These are phyloP conservation scores for Pseudogymnoascus sp. DNA, from an alignment of 2,329 filamentous ascomycete genomes.

Conservation along the genomic window DNA sequence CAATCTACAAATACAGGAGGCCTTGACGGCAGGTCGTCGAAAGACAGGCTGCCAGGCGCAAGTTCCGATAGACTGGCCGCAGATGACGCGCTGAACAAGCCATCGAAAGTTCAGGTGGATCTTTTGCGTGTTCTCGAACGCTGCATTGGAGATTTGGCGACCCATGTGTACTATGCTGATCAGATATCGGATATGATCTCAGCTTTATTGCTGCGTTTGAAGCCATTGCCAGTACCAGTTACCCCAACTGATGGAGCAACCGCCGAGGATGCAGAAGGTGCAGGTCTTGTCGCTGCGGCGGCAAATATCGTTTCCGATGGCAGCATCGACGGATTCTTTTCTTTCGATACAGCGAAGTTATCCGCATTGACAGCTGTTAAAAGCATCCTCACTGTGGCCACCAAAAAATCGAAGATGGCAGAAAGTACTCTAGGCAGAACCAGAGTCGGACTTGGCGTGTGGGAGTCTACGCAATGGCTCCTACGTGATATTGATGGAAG, in stretches of 20 bases:
- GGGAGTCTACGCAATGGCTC: constrained; percentile 96
- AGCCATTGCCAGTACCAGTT: constrained; percentile 46
- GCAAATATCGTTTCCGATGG: constrained; percentile 43
- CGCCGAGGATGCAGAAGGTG: constrained; percentile 35
- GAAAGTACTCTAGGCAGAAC: constrained; percentile 62
- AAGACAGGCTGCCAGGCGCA: constrained; percentile 18
- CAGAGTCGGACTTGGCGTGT: constrained; percentile 69
- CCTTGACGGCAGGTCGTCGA: constrained; percentile 12
- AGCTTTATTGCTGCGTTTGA: constrained; percentile 69
- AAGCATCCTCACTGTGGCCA: constrained; percentile 73
- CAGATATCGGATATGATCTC: constrained; percentile 93
- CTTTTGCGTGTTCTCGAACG: constrained; percentile 64
- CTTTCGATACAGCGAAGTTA: constrained; percentile 51
- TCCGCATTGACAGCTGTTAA: constrained; percentile 72
- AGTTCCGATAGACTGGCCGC: constrained; percentile 12
- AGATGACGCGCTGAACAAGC: constrained; percentile 36
- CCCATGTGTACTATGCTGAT: constrained; percentile 93
- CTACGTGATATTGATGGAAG: constrained; percentile 68
- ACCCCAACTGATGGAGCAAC: constrained; percentile 36
- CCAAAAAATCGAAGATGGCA: constrained; percentile 51
- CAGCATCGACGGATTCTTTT: constrained; percentile 50
- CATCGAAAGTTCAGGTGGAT: constrained; percentile 47
- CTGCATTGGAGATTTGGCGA: constrained; percentile 85
- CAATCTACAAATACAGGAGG: constrained; percentile 22
- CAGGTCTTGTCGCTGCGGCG: constrained; percentile 38